phyloP scores from a whole-genome alignment of 2,329 filamentous ascomycete genomes.

The Paraphoma sp. region DNA sequence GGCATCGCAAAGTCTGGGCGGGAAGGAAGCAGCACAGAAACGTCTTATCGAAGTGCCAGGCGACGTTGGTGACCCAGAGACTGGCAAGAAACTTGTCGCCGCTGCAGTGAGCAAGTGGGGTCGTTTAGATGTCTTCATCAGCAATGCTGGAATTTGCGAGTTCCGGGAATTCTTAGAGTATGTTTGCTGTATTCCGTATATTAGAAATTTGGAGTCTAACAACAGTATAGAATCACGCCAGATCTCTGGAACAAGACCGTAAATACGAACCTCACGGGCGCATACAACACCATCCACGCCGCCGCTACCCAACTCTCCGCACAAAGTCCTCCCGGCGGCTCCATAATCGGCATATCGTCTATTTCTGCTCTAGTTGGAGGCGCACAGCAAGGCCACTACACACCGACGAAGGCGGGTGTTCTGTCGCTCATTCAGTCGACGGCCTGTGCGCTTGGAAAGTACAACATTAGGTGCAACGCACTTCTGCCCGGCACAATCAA shows the following conservation, averaged over 20 bases:
- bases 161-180: constrained; percentile 85
- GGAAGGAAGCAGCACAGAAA: constrained; percentile 42
- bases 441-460: constrained; percentile 77
- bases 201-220: neutral
- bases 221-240: constrained; percentile 62
- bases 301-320: constrained; percentile 82
- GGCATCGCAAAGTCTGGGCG: constrained; percentile 27
- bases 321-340: constrained; percentile 69
- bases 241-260: constrained; percentile 76
- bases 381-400: constrained; percentile 82
- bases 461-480: constrained; percentile 83
- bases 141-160: constrained; percentile 86
- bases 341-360: constrained; percentile 78
- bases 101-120: constrained; percentile 68
- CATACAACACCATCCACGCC: constrained; percentile 87
- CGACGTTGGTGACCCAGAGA: constrained; percentile 77
- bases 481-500: constrained; percentile 82
- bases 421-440: constrained; percentile 82
- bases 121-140: constrained; percentile 72
- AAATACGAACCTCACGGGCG: constrained; percentile 81
- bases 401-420: constrained; percentile 83
- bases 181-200: constrained; percentile 23
- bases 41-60: constrained; percentile 72
- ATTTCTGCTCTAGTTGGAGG: constrained; percentile 81
- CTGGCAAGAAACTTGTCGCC: constrained; percentile 71